Percentiles rank a stretch among this genome's conserved stretches.
Conservation (phyloP, 768 basidiomycete species). For the Paxillus rubicundulus region DNA sequence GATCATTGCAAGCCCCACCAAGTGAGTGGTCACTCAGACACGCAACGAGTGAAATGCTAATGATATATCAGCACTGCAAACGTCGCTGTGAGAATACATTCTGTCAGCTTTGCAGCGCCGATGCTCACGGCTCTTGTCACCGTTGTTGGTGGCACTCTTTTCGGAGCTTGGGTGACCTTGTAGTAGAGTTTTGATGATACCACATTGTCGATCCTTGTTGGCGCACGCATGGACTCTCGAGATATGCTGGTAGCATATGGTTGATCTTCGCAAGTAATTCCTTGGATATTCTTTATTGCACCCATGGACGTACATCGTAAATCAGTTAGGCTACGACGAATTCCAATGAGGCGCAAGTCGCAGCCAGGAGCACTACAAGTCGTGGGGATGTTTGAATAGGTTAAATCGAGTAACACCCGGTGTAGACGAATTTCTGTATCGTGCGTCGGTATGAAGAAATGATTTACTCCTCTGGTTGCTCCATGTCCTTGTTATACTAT, state of each 20-base stretch:
- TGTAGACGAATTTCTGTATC: background rate
- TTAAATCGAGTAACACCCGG: background rate
- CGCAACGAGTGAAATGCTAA: background rate
- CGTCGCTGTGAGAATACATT: conserved; percentile 12
- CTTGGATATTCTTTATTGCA: conserved; percentile 1
- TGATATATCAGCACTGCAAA: conserved; percentile 13
- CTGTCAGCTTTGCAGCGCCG: conserved; percentile 15
- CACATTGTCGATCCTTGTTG: background rate
- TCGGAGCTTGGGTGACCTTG: conserved; percentile 42
- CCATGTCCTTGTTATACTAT: conserved; percentile 68
- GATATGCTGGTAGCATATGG: background rate
- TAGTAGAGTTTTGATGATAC: conserved; percentile 17
- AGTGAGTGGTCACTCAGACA: conserved; percentile 5
- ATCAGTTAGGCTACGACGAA: background rate
- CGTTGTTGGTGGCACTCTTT: conserved; percentile 30
- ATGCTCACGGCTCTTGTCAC: conserved; percentile 30
- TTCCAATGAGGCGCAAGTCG: background rate
- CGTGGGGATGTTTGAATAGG: background rate
- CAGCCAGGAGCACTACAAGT: too few relatives aligned
- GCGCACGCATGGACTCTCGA: background rate
- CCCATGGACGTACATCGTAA: background rate
- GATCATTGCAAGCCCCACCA: conserved; percentile 31
- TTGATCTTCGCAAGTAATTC: background rate
- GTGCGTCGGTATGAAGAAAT: background rate
- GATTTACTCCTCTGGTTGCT: conserved; percentile 25